Evolutionary conservation across 2,329 filamentous ascomycete species (phyloP).

Genomic region (Ceratocystis cubensis): DNA sequence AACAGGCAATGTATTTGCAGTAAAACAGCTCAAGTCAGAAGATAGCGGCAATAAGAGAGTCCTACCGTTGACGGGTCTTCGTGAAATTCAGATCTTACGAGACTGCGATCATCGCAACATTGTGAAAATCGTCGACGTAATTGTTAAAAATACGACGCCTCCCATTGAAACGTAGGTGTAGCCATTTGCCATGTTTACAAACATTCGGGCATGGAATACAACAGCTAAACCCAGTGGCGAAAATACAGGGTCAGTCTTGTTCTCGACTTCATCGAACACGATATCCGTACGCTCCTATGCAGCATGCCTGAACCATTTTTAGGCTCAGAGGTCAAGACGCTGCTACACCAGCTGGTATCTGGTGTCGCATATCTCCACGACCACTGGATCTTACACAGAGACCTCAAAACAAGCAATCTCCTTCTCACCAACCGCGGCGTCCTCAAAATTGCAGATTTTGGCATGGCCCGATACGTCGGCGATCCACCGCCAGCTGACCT

Average conservation of each 20-base stretch:
- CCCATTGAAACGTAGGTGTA: slow-evolving; percentile 41
- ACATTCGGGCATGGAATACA: slow-evolving; percentile 21
- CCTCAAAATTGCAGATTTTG: slow-evolving; percentile 94
- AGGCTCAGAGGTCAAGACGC: slow-evolving; percentile 80
- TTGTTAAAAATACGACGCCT: slow-evolving; percentile 53
- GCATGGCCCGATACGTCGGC: slow-evolving; percentile 85
- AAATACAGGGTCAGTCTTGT: slow-evolving; percentile 67
- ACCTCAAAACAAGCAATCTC: slow-evolving; percentile 87
- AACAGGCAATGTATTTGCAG: slow-evolving; percentile 70
- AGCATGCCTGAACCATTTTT: slow-evolving; percentile 92
- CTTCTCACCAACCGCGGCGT: slow-evolving; percentile 89
- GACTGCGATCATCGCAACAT: slow-evolving; percentile 73
- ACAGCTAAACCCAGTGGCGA: neutral
- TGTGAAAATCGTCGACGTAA: slow-evolving; percentile 69
- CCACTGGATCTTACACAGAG: slow-evolving; percentile 83
- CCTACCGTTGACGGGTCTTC: slow-evolving; percentile 79
- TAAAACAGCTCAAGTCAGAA: slow-evolving; percentile 78
- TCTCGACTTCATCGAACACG: slow-evolving; percentile 95
- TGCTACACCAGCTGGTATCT: slow-evolving; percentile 68
- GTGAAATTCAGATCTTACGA: slow-evolving; percentile 85
- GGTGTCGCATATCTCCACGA: slow-evolving; percentile 77
- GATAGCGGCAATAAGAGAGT: slow-evolving; percentile 38
- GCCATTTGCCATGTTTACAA: neutral
- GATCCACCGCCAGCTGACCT: slow-evolving; percentile 62
- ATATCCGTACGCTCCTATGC: slow-evolving; percentile 82